Conservation (phyloP, 345 rosid genomes). For the Linum usitatissimum region DNA sequence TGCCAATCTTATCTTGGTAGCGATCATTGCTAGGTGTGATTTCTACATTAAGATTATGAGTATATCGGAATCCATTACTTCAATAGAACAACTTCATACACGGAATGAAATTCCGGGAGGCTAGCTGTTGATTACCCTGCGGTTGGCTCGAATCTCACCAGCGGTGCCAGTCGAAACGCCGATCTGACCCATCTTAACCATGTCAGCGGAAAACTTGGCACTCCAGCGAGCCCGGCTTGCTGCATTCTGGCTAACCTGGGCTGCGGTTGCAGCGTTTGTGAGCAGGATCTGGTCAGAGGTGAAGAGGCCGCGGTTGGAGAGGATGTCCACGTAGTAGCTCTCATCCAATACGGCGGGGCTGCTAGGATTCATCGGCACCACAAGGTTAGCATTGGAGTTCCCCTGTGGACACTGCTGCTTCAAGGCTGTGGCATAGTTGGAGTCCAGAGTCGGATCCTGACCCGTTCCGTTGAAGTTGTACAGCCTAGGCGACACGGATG, state of each 20-base stretch:
- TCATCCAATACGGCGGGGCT: constrained; percentile 12
- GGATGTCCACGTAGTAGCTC: constrained; percentile 11
- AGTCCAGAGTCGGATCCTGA: constrained; percentile 18
- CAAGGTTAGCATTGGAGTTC: constrained; percentile 7
- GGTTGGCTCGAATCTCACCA: constrained; percentile 17
- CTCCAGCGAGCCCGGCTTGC: constrained; percentile 7
- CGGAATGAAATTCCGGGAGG: no score
- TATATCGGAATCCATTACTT: not conserved
- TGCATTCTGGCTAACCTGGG: constrained; percentile 14
- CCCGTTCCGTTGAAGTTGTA: constrained; percentile 15
- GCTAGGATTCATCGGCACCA: constrained; percentile 17
- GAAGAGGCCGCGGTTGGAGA: constrained; percentile 18
- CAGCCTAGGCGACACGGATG: constrained; percentile 13
- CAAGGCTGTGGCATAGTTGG: constrained; percentile 9
- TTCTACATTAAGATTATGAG: no score
- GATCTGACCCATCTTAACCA: constrained; percentile 20
- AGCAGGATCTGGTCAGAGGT: constrained; percentile 19
- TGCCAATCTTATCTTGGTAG: no score
- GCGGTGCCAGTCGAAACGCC: constrained; percentile 11
- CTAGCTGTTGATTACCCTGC: constrained; percentile 15
- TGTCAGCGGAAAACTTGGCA: constrained; percentile 19
- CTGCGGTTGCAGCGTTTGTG: constrained; percentile 11
- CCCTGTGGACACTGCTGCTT: constrained; percentile 18
- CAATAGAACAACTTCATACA: no score
- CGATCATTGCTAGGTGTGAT: no score